A percentile compares a stretch with the other conserved stretches of the same genome.
Conservation (phyloP, 805 yeast species). For the Spathaspora passalidarum region DNA sequence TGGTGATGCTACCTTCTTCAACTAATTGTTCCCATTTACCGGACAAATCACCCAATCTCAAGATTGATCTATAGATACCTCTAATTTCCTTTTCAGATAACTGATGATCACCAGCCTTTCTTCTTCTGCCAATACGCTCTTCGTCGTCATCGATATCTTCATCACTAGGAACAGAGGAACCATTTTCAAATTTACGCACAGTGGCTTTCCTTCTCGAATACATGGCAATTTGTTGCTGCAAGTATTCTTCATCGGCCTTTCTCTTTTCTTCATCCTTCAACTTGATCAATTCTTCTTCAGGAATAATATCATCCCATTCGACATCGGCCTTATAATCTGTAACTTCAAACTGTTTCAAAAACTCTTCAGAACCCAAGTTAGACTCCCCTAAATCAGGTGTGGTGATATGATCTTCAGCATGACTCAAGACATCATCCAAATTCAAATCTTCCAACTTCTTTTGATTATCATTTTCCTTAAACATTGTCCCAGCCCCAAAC, state of each 20-base stretch:
- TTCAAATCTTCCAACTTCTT: conserved; percentile 93
- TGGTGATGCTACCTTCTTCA: conserved; percentile 85
- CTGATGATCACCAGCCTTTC: conserved; percentile 39
- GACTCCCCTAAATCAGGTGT: conserved; percentile 96
- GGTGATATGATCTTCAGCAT: conserved; percentile 96
- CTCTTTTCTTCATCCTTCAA: conserved; percentile 89
- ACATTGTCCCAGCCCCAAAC: conserved; percentile 99
- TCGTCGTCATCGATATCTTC: conserved; percentile 34
- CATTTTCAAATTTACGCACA: conserved; percentile 48
- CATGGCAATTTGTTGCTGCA: conserved; percentile 88
- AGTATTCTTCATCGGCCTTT: conserved; percentile 78
- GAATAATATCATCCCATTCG: conserved; percentile 98
- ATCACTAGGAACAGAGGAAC: conserved; percentile 25
- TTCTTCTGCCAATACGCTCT: conserved; percentile 21
- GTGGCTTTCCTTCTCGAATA: conserved; percentile 79
- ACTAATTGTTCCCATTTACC: conserved; percentile 80
- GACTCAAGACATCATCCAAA: conserved; percentile 91
- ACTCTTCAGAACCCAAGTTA: conserved; percentile 98
- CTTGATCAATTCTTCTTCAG: conserved; percentile 85
- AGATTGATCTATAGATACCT: conserved; percentile 76
- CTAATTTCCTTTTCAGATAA: conserved; percentile 86
- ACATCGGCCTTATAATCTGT: conserved; percentile 98
- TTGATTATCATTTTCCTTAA: conserved; percentile 91
- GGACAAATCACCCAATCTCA: conserved; percentile 76
- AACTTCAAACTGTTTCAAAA: conserved; percentile 93